Percentiles rank a stretch among this genome's conserved stretches.
Evolutionary conservation across 768 basidiomycete genomes (phyloP).

Genomic region (Strobilomyces echinocephalus): DNA sequence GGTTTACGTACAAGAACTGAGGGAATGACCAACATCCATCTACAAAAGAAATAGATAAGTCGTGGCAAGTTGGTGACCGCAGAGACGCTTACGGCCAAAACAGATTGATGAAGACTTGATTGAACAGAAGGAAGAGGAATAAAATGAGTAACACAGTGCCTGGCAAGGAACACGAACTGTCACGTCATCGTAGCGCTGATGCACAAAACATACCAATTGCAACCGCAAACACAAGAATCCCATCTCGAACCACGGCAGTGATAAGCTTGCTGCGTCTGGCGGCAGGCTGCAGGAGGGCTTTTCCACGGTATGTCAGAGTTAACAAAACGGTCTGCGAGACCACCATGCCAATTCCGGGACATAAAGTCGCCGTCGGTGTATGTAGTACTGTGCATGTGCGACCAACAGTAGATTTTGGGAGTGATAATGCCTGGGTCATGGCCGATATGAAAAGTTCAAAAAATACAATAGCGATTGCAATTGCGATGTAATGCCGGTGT

Average conservation of each 20-base stretch:
- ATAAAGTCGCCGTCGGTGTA: not conserved
- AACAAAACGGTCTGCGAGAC: slow-evolving; percentile 15
- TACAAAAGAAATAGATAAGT: not conserved
- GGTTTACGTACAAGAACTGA: slow-evolving; percentile 12
- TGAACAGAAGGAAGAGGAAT: not conserved
- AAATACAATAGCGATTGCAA: slow-evolving; percentile 2
- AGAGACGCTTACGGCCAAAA: slow-evolving; percentile 13
- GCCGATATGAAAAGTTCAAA: not conserved
- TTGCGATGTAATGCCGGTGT: not conserved
- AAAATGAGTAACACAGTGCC: not conserved
- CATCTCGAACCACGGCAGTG: slow-evolving; percentile 14
- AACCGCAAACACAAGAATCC: slow-evolving; percentile 7
- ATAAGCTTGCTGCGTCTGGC: slow-evolving; percentile 14
- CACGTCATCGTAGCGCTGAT: not conserved
- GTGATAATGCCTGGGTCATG: not conserved
- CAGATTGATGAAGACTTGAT: slow-evolving; percentile 9
- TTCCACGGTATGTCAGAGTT: slow-evolving; percentile 15
- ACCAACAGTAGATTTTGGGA: slow-evolving; percentile 7
- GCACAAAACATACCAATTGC: slow-evolving; percentile 8
- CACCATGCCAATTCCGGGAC: slow-evolving; percentile 1
- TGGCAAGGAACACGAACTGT: not conserved
- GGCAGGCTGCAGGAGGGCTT: not conserved
- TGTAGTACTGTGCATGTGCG: slow-evolving; percentile 6
- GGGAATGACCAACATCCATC: slow-evolving; percentile 11
- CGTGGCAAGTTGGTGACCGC: not conserved